phyloP scores from a whole-genome alignment of 441 rosid species.

The Adansonia grandidieri region DNA sequence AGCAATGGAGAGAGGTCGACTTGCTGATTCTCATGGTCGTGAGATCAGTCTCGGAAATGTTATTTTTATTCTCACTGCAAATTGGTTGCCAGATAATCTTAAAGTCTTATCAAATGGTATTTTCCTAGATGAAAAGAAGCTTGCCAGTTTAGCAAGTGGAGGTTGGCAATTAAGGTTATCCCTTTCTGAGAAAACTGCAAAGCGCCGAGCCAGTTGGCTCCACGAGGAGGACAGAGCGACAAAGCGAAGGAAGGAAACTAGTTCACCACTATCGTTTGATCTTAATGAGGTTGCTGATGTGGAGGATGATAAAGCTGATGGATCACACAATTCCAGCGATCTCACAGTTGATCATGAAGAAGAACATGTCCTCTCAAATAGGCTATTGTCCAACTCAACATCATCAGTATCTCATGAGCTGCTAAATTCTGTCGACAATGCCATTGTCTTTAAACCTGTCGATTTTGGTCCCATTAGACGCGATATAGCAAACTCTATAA shows the following conservation, averaged over 20 bases:
- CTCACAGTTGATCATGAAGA: conserved; percentile 76
- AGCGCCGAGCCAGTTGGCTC: conserved; percentile 74
- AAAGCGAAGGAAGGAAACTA: conserved; percentile 62
- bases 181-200: conserved; percentile 56
- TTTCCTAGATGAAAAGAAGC: conserved; percentile 62
- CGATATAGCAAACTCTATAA: conserved; percentile 45
- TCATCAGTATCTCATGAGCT: conserved; percentile 56
- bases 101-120: conserved; percentile 39
- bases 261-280: conserved; percentile 54
- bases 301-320: conserved; percentile 65
- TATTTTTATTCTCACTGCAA: conserved; percentile 75
- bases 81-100: conserved; percentile 50
- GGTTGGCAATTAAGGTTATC: conserved; percentile 74
- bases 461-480: conserved; percentile 57
- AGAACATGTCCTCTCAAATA: conserved; percentile 54
- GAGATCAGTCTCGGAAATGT: conserved; percentile 88
- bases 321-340: conserved; percentile 82
- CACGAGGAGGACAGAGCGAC: conserved; percentile 46
- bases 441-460: conserved; percentile 68
- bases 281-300: conserved; percentile 71
- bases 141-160: conserved; percentile 52
- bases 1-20: conserved; percentile 91
- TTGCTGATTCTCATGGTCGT: conserved; percentile 85
- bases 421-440: conserved; percentile 51
- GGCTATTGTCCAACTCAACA: conserved; percentile 45